A percentile compares a stretch with the other conserved stretches of the same genome.
Evolutionary conservation across 495 filamentous ascomycete genomes (phyloP).

Genomic region (Xylaria scruposa): DNA sequence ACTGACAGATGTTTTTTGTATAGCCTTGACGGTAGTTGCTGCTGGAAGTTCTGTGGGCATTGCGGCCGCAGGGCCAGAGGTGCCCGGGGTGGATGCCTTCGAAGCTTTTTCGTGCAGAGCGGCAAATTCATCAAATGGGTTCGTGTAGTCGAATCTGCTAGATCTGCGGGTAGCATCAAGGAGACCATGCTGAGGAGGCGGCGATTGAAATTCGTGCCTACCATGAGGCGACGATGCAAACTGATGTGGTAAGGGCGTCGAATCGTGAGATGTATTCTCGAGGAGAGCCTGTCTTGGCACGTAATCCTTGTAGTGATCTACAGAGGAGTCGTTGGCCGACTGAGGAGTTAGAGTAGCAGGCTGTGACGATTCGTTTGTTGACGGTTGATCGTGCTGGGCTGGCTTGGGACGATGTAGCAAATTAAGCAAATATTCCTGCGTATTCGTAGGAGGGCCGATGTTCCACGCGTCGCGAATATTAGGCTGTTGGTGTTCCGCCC

Average conservation of each 20-base stretch:
- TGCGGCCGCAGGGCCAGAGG: slow-evolving; percentile 30
- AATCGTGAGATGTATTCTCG: slow-evolving; percentile 30
- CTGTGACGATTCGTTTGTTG: slow-evolving; percentile 47
- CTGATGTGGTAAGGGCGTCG: slow-evolving; percentile 29
- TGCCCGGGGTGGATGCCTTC: slow-evolving; percentile 50
- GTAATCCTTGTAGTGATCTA: slow-evolving; percentile 37
- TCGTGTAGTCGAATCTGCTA: slow-evolving; percentile 38
- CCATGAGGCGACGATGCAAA: slow-evolving; percentile 42
- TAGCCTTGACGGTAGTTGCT: slow-evolving; percentile 41
- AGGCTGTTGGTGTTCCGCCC: slow-evolving; percentile 43
- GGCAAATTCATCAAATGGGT: slow-evolving; percentile 44
- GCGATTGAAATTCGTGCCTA: slow-evolving; percentile 48
- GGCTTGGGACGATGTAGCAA: slow-evolving; percentile 62
- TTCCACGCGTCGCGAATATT: slow-evolving; percentile 46
- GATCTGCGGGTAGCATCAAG: slow-evolving; percentile 36
- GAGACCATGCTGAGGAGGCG: slow-evolving; percentile 49
- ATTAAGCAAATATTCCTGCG: slow-evolving; percentile 60
- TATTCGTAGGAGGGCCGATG: slow-evolving; percentile 51
- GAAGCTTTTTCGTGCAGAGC: slow-evolving; percentile 45
- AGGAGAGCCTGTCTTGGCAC: slow-evolving; percentile 28
- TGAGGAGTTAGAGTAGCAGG: slow-evolving; percentile 49
- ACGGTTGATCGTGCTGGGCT: slow-evolving; percentile 51
- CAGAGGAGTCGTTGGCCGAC: slow-evolving; percentile 40
- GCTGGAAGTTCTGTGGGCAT: slow-evolving; percentile 37
- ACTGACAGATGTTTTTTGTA: slow-evolving; percentile 45